Evolutionary conservation across 1,139 yeast genomes (phyloP), one percentile per base, ranked within the genome.

Genomic region (Hyphopichia burtonii): DNA sequence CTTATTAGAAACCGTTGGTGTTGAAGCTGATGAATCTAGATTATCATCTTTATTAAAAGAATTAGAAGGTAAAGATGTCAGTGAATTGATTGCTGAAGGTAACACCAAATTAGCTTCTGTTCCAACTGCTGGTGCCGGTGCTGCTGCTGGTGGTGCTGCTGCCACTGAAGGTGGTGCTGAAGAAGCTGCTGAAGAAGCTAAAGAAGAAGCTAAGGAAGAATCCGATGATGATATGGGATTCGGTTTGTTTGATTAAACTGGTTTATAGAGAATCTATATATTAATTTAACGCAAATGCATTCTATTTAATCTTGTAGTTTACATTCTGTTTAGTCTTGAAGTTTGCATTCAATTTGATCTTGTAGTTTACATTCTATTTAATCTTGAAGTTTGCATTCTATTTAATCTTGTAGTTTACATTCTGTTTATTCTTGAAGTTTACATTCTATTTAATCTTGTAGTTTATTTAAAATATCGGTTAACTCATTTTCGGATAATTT

Each of bases 81-180:
- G 75, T 61, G 89, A 83, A 69, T 81, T 86, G 72, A 75, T 85
- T 58, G 84, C 86, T 60, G 86, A 78, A 70, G 94, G 93, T 82
- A 78, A 76, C 76, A 78, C 83, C 74, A 85, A 86, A 76, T 78
- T 86, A 67, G 83, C 93, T 54, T 78, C 90, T 52, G 89, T 85
- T 54, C 90, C 93, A 76, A 62, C 88, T 58, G 91, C 88, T 74
- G 90, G 86, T 70, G 83, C 91, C 61, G 89, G 87, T 70, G 79
- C 82, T 60, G 73, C 83, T 52, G 63, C 80, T 56, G 74, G 76
- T 59, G 73, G 61, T 55, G 63, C 65, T 54, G 71, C 73, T 46
- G 66, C 74, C 47, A 65, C 68, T 51, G 69, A 63, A 51, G 69
- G 58, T 57, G 72, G 60, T 48, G 71, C 61, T 42, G 75, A 53